Evolutionary conservation across 495 filamentous ascomycete genomes (phyloP), one percentile per base, ranked within the genome.

Genomic region (Aspergillus sclerotioniger): DNA sequence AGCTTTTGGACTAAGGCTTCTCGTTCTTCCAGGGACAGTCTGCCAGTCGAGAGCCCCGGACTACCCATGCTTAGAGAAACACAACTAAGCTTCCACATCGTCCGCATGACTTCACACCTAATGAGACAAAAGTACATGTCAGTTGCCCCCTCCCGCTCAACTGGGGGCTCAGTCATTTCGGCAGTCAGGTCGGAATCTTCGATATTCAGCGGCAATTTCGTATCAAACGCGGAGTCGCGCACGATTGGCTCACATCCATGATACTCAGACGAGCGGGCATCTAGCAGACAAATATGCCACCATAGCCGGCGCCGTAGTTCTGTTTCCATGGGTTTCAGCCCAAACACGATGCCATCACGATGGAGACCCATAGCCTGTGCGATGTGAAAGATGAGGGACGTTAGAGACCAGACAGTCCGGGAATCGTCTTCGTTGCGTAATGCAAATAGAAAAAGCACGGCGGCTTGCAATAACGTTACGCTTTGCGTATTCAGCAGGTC

Each of bases 61-160:
- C 52, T 52, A 4, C 17, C 51, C 20, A 59, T 7, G 13, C 31
- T 60, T 5, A 59, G 58, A 16, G 66, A 60, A 15, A 63, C 31
- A 43, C 68, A 73, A 49, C 62, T 63, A 0, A 70, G 60, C n/a
- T 68, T 67, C 56, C 70, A 68, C 19, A 69, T 33, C 3, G 54
- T 41, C 6, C 56, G 60, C 41, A 66, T 54, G 0, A 54, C 41
- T 10, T 87, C 80, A 59, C 79, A 88, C 3, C 85, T 78, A 29
- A 89, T 83, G 6, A 95, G 73, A 47, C 82, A 85, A 63, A 94
- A 91, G 0, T 87, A 88, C 85, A 92, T 89, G 50, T 92, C 89
- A 5, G 90, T 92, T 3, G 78, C 74, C 4, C 81, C 87, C 16
- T 70, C 65, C 4, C 84, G 77, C 28, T 85, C 76, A 5, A 70